These are phyloP conservation scores for Mucor plumbeus DNA, from an alignment of 371 early-diverging fungal genomes.

Conservation along the genomic window DNA sequence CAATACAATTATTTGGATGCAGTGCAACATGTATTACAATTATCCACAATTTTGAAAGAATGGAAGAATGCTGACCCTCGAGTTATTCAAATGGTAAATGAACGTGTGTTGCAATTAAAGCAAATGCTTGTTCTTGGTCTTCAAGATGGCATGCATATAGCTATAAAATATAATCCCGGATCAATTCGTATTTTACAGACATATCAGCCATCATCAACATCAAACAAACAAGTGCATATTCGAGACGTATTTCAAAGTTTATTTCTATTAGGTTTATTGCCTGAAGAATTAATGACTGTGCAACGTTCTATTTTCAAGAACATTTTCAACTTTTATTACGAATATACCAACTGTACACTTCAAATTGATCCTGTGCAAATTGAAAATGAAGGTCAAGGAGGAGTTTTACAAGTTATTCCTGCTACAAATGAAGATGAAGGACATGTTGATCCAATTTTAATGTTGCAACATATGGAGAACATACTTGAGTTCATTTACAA, in stretches of 20 bases:
- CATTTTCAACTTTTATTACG: slow-evolving; percentile 25
- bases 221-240: not conserved
- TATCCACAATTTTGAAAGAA: not conserved
- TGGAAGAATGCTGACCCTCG: slow-evolving; percentile 3
- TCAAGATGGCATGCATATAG: slow-evolving; percentile 17
- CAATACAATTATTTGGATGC: slow-evolving; percentile 10
- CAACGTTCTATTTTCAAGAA: slow-evolving; percentile 25
- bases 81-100: not conserved
- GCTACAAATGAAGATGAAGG: slow-evolving; percentile 12
- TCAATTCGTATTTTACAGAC: slow-evolving; percentile 9
- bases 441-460: slow-evolving; percentile 6
- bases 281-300: slow-evolving; percentile 20
- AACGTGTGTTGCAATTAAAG: not conserved
- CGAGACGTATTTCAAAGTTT: slow-evolving; percentile 16
- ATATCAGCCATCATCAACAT: not conserved
- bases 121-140: slow-evolving; percentile 10
- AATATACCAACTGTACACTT: not conserved
- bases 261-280: slow-evolving; percentile 18
- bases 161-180: slow-evolving; percentile 20
- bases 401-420: slow-evolving; percentile 17
- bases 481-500: slow-evolving; percentile 26
- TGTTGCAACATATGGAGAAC: slow-evolving; percentile 21
- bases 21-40: not conserved
- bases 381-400: not conserved
- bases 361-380: slow-evolving; percentile 7